Evolutionary conservation across 2,329 filamentous ascomycete genomes (phyloP).

Genomic region (Alternaria atra): DNA sequence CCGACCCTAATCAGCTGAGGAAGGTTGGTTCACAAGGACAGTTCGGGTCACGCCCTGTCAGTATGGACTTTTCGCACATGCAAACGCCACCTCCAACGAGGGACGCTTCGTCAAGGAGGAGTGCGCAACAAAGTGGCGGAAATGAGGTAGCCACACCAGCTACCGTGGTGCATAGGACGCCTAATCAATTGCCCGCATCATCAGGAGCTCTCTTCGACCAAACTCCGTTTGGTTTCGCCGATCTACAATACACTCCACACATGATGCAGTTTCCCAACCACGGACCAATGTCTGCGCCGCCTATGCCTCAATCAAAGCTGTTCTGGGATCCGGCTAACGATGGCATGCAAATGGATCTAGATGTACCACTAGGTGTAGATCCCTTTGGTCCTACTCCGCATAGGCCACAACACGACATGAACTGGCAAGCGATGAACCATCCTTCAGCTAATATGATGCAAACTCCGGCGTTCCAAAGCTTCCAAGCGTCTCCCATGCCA

Average conservation of each 20-base stretch:
- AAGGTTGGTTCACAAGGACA: slow-evolving; percentile 23
- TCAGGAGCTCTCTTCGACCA: slow-evolving; percentile 46
- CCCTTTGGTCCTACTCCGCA: slow-evolving; percentile 49
- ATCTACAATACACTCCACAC: slow-evolving; percentile 66
- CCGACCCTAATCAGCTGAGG: slow-evolving; percentile 52
- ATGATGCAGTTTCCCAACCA: slow-evolving; percentile 62
- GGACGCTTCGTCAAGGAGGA: slow-evolving; percentile 62
- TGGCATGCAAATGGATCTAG: slow-evolving; percentile 46
- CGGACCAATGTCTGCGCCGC: slow-evolving; percentile 65
- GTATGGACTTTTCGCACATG: slow-evolving; percentile 60
- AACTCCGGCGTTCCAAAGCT: slow-evolving; percentile 44
- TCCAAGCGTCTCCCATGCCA: slow-evolving; percentile 39
- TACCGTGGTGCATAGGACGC: slow-evolving; percentile 54
- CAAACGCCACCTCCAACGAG: slow-evolving; percentile 70
- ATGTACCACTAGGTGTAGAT: slow-evolving; percentile 42
- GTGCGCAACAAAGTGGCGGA: slow-evolving; percentile 42
- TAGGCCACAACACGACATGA: slow-evolving; percentile 40
- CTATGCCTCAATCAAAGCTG: slow-evolving; percentile 60
- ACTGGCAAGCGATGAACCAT: slow-evolving; percentile 47
- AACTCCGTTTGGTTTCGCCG: slow-evolving; percentile 59
- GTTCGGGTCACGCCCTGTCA: slow-evolving; percentile 35
- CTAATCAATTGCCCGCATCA: slow-evolving; percentile 37
- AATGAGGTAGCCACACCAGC: slow-evolving; percentile 45
- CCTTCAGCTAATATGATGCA: slow-evolving; percentile 43
- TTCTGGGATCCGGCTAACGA: slow-evolving; percentile 50